These are phyloP conservation scores for Yamagishiella unicocca DNA, from an alignment of 139 green algal genomes.

Conservation along the genomic window DNA sequence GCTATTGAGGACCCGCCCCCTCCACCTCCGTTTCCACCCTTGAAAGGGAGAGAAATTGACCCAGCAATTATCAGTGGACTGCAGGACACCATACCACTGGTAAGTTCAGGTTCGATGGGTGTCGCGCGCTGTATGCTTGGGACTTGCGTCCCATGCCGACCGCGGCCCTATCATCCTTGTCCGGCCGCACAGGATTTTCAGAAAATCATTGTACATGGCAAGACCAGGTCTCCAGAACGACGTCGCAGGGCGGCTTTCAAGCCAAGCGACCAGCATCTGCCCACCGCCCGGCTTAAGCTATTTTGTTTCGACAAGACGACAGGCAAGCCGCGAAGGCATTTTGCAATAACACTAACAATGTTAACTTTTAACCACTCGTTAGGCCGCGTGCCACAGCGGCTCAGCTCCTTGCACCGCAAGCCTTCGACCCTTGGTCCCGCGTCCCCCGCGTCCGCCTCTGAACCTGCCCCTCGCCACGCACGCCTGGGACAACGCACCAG, in stretches of 20 bases:
- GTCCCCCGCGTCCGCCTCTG: no score
- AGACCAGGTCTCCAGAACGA: neutral
- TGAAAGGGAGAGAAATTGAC: neutral
- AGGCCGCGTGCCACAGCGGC: neutral
- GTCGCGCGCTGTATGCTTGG: neutral
- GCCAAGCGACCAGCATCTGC: conserved; percentile 40
- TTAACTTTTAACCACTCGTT: neutral
- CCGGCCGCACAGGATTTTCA: conserved; percentile 27
- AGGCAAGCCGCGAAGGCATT: neutral
- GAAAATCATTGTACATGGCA: conserved; percentile 40
- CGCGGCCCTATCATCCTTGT: neutral
- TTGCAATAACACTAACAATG: no score
- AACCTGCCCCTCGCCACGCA: neutral
- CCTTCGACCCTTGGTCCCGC: neutral
- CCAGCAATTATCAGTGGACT: neutral
- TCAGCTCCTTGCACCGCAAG: neutral
- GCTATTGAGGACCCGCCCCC: conserved; percentile 1
- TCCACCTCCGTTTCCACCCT: neutral
- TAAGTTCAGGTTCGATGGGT: neutral
- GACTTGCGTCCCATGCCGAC: neutral
- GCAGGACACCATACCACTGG: conserved; percentile 15
- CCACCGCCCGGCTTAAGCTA: conserved; percentile 35
- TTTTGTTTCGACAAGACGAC: conserved; percentile 47
- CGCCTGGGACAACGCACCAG: neutral
- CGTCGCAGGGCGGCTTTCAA: neutral